Evolutionary conservation across 108 stramenopile genomes (phyloP).

Genomic region (Thalassiosira profunda): DNA sequence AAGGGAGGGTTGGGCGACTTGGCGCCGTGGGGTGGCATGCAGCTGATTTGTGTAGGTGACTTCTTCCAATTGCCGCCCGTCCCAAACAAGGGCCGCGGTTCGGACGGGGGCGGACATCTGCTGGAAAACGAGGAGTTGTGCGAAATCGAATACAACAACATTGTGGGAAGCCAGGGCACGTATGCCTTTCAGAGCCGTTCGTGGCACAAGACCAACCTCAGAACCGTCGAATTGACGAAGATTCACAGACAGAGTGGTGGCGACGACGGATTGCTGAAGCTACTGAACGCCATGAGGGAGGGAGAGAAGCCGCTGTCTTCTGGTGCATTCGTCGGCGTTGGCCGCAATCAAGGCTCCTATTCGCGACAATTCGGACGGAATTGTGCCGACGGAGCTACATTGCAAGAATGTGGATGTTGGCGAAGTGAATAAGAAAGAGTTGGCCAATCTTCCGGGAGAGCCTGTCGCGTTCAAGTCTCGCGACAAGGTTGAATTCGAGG

Average conservation of each 20-base stretch:
- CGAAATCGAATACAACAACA: constrained; percentile 22
- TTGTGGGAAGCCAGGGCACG: constrained; percentile 36
- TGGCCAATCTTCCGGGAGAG: constrained; percentile 32
- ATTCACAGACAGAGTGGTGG: constrained; percentile 48
- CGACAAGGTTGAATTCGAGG: constrained; percentile 32
- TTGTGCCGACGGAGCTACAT: constrained; percentile 61
- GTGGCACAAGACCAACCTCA: constrained; percentile 22
- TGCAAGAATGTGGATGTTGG: constrained; percentile 52
- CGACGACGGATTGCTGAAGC: constrained; percentile 50
- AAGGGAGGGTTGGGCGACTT: constrained; percentile 27
- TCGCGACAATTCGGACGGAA: constrained; percentile 37
- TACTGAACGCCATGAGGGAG: constrained; percentile 54
- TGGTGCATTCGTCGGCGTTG: too few species aligned
- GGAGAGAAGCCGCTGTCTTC: constrained; percentile 26
- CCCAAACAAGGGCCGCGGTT: constrained; percentile 48
- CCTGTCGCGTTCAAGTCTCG: constrained; percentile 8
- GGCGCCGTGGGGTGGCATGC: constrained; percentile 78
- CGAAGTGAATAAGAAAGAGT: constrained; percentile 32
- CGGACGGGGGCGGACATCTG: constrained; percentile 8
- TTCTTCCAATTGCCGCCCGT: constrained; percentile 88
- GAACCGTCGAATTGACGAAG: constrained; percentile 34
- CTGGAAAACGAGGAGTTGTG: constrained; percentile 21
- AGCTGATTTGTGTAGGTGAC: constrained; percentile 78
- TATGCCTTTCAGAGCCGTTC: constrained; percentile 57
- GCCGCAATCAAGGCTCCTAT: constrained; percentile 28